A percentile compares a stretch with the other conserved stretches of the same genome.
Conservation (phyloP, 2,329 filamentous ascomycete species). For the Sordariomycetes sp. region DNA sequence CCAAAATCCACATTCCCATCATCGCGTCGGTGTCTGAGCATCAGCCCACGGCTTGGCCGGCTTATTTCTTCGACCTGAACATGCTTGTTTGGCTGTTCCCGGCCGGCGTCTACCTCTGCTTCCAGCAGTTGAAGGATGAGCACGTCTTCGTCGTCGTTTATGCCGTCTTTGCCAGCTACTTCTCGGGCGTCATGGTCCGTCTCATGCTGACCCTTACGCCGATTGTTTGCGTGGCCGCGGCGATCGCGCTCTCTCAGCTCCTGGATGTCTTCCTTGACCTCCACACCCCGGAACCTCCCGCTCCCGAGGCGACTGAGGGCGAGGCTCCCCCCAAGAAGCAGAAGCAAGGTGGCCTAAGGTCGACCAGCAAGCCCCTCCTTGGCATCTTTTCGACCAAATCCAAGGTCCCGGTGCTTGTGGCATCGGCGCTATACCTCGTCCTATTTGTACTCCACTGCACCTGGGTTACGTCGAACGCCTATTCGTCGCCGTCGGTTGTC, state of each 20-base stretch:
- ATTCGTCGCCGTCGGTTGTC: conserved; percentile 95
- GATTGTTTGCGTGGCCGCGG: conserved; percentile 88
- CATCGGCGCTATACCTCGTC: conserved; percentile 67
- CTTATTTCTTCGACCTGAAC: conserved; percentile 98
- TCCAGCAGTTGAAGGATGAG: conserved; percentile 85
- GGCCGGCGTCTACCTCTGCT: conserved; percentile 95
- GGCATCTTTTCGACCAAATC: conserved; percentile 75
- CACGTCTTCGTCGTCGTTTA: conserved; percentile 98
- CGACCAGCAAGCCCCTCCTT: conserved; percentile 58
- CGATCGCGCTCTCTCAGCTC: conserved; percentile 75
- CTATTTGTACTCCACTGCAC: conserved; percentile 97
- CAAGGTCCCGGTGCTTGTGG: conserved; percentile 62
- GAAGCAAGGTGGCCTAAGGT: conserved; percentile 46
- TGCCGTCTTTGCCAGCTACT: conserved; percentile 92
- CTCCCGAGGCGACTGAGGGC: conserved; percentile 27
- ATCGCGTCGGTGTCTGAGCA: conserved; percentile 99
- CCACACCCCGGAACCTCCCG: conserved; percentile 30
- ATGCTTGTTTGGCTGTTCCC: conserved; percentile 99
- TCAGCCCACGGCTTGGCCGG: conserved; percentile 96
- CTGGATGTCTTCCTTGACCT: conserved; percentile 72
- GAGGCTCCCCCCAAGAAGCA: conserved; percentile 43
- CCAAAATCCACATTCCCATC: conserved; percentile 98
- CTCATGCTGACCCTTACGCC: conserved; percentile 96
- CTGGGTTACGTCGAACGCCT: conserved; percentile 98
- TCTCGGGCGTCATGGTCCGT: conserved; percentile 98